phyloP scores from a whole-genome alignment of 1,284 basidiomycete genomes.

The Leccinum subatratum region DNA sequence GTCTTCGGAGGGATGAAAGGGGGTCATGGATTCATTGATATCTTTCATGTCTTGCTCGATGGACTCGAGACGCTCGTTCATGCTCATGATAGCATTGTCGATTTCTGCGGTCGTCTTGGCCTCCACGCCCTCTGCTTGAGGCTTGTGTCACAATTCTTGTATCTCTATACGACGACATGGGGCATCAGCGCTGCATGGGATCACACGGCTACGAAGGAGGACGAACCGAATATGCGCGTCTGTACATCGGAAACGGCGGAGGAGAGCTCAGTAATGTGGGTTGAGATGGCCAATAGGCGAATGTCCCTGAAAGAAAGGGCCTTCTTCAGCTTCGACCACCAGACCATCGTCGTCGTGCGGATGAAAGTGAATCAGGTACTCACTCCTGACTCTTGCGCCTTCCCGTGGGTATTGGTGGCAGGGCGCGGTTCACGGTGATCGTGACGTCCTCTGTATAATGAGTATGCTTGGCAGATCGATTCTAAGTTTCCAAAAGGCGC shows the following conservation, averaged over 20 bases:
- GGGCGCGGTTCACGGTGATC: conserved; percentile 49
- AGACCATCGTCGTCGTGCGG: conserved; percentile 20
- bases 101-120: conserved; percentile 62
- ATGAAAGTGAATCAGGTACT: conserved; percentile 26
- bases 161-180: conserved; percentile 51
- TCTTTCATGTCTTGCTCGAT: conserved; percentile 66
- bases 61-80: conserved; percentile 75
- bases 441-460: conserved; percentile 58
- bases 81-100: conserved; percentile 72
- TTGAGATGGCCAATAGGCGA: conserved; percentile 69
- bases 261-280: conserved; percentile 76
- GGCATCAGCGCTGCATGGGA: conserved; percentile 13
- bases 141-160: conserved; percentile 78
- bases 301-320: conserved; percentile 51
- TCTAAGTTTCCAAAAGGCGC: conserved; percentile 33
- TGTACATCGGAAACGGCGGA: conserved; percentile 81
- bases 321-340: conserved; percentile 30
- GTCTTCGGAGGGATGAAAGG: conserved; percentile 49
- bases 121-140: conserved; percentile 53
- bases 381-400: conserved; percentile 59
- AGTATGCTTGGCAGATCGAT: conserved; percentile 29
- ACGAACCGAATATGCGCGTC: conserved; percentile 76
- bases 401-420: conserved; percentile 40
- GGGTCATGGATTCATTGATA: conserved; percentile 59
- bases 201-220: conserved; percentile 6